Percentiles rank a stretch among this genome's conserved stretches.
These are phyloP conservation scores for Penicillium decumbens DNA, from an alignment of 2,329 filamentous ascomycete genomes.

Conservation along the genomic window DNA sequence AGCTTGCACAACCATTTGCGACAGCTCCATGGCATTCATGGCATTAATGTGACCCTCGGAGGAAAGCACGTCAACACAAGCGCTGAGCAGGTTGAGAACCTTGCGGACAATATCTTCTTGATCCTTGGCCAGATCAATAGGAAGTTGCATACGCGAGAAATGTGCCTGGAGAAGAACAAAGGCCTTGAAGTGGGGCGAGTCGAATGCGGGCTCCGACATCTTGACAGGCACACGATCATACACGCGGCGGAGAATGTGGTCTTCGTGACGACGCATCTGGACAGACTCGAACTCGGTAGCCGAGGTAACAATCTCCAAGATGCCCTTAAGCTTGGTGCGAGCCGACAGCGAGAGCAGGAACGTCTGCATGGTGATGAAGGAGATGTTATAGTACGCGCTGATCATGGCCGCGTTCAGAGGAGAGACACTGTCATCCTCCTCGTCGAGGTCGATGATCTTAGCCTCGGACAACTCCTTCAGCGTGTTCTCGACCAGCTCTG, in stretches of 20 bases:
- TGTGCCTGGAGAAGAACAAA: slow-evolving; percentile 97
- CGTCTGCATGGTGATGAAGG: slow-evolving; percentile 98
- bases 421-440: slow-evolving; percentile 82
- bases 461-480: slow-evolving; percentile 85
- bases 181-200: slow-evolving; percentile 97
- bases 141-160: slow-evolving; percentile 94
- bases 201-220: slow-evolving; percentile 78
- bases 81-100: slow-evolving; percentile 80
- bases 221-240: slow-evolving; percentile 95
- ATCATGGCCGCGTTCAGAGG: slow-evolving; percentile 97
- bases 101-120: slow-evolving; percentile 84
- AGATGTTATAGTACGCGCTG: slow-evolving; percentile 98
- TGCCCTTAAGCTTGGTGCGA: slow-evolving; percentile 91
- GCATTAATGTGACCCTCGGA: slow-evolving; percentile 95
- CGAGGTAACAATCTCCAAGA: slow-evolving; percentile 93
- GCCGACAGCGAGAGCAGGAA: slow-evolving; percentile 85
- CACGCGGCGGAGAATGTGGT: slow-evolving; percentile 78
- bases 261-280: slow-evolving; percentile 89
- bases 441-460: slow-evolving; percentile 92
- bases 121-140: slow-evolving; percentile 91
- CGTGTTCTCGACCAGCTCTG: slow-evolving; percentile 88
- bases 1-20: slow-evolving; percentile 96
- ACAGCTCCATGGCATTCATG: slow-evolving; percentile 98
- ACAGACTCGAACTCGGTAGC: slow-evolving; percentile 95
- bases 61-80: slow-evolving; percentile 89